phyloP scores from a whole-genome alignment of 495 filamentous ascomycete genomes.

The Penicillium chermesinum region DNA sequence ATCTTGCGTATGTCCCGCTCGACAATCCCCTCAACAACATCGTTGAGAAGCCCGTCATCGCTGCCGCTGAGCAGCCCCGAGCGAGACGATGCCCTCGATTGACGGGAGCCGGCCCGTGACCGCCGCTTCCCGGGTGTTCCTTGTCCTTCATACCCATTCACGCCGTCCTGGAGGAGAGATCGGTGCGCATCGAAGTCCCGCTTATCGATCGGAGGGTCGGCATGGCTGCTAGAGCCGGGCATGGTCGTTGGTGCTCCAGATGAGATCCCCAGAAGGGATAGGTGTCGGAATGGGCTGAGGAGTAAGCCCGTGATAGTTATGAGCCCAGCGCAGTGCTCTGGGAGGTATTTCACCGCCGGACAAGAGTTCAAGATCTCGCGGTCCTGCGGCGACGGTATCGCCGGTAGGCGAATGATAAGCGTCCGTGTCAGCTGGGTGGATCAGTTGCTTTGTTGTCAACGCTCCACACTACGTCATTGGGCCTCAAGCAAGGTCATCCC shows the following conservation, averaged over 20 bases:
- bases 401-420: constrained; percentile 11
- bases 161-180: constrained; percentile 35
- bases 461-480: constrained; percentile 19
- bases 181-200: constrained; percentile 57
- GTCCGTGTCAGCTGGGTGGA: constrained; percentile 25
- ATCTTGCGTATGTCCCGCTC: constrained; percentile 52
- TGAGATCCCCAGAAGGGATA: neutral
- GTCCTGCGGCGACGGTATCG: neutral
- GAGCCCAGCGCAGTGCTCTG: neutral
- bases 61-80: constrained; percentile 13
- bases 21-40: constrained; percentile 57
- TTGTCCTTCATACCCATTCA: constrained; percentile 16
- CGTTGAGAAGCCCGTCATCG: constrained; percentile 54
- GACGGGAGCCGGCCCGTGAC: constrained; percentile 20
- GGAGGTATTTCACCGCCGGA: constrained; percentile 1
- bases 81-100: constrained; percentile 14
- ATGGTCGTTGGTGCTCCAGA: constrained; percentile 15
- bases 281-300: neutral
- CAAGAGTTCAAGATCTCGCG: neutral
- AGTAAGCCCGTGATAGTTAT: neutral
- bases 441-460: constrained; percentile 18
- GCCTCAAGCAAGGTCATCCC: constrained; percentile 2
- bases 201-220: constrained; percentile 41
- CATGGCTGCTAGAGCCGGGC: constrained; percentile 25
- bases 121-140: constrained; percentile 3